A percentile compares a stretch with the other conserved stretches of the same genome.
Conservation (phyloP, 768 basidiomycete species). For the Panaeolus papilionaceus region DNA sequence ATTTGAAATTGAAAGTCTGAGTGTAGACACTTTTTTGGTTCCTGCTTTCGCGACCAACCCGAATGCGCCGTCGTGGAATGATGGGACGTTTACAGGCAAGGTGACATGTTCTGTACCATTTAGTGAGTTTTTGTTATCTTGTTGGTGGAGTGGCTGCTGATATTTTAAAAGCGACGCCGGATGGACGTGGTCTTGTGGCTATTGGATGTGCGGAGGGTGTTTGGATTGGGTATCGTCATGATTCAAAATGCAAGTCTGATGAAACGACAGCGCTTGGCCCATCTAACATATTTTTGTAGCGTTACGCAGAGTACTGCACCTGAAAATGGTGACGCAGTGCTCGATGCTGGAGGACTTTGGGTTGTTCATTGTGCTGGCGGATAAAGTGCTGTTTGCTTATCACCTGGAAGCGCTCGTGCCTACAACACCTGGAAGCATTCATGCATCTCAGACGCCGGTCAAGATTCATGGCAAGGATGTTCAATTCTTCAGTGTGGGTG, state of each 20-base stretch:
- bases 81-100: constrained; percentile 75
- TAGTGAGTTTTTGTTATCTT: constrained; percentile 50
- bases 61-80: constrained; percentile 62
- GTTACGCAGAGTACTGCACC: constrained; percentile 89
- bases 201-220: constrained; percentile 93
- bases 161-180: constrained; percentile 68
- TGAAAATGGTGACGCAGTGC: constrained; percentile 92
- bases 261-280: neutral
- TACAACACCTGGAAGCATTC: constrained; percentile 70
- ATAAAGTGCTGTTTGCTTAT: constrained; percentile 93
- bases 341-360: constrained; percentile 96
- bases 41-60: constrained; percentile 61
- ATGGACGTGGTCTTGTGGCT: constrained; percentile 83
- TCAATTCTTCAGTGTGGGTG: constrained; percentile 94
- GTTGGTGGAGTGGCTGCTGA: neutral
- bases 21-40: constrained; percentile 85
- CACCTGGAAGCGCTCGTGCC: constrained; percentile 97
- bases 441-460: constrained; percentile 83
- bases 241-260: constrained; percentile 73
- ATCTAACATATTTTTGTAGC: constrained; percentile 55
- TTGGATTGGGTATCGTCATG: constrained; percentile 92
- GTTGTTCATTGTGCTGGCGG: constrained; percentile 94
- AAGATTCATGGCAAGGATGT: constrained; percentile 92
- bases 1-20: constrained; percentile 92
- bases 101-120: constrained; percentile 97